phyloP scores from a whole-genome alignment of 2,329 filamentous ascomycete species.

The Epichloe hybrida region DNA sequence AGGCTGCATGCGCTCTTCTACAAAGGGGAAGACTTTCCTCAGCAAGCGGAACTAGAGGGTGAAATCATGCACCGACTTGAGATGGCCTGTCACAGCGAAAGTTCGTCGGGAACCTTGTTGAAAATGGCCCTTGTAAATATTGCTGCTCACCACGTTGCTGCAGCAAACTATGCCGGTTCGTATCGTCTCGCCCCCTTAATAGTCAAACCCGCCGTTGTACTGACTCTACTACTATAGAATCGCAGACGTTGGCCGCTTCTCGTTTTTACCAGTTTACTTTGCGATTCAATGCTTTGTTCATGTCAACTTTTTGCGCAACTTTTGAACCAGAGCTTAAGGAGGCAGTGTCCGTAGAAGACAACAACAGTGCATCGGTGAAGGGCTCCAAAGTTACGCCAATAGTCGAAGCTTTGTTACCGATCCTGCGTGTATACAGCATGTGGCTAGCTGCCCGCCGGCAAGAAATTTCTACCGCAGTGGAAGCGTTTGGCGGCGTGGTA shows the following conservation, averaged over 20 bases:
- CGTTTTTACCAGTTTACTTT: conserved; percentile 52
- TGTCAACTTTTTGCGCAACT: conserved; percentile 56
- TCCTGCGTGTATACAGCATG: conserved; percentile 38
- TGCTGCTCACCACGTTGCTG: conserved; percentile 62
- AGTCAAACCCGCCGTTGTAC: neutral
- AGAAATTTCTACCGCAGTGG: conserved; percentile 32
- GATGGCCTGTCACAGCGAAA: conserved; percentile 56
- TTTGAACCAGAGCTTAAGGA: conserved; percentile 52
- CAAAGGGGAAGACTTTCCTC: conserved; percentile 58
- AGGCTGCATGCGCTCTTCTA: conserved; percentile 77
- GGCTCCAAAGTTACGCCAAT: conserved; percentile 19
- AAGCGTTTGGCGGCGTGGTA: conserved; percentile 30
- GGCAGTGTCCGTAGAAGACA: conserved; percentile 9
- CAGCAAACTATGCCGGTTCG: conserved; percentile 20
- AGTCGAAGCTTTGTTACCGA: conserved; percentile 32
- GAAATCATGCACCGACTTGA: conserved; percentile 71
- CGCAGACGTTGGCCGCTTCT: conserved; percentile 30
- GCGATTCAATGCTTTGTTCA: conserved; percentile 64
- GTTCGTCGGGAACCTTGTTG: conserved; percentile 50
- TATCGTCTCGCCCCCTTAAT: conserved; percentile 1
- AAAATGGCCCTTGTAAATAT: conserved; percentile 82
- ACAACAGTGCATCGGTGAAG: conserved; percentile 7
- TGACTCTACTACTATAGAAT: conserved; percentile 19
- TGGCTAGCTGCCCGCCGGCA: conserved; percentile 36
- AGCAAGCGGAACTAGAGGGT: conserved; percentile 69